Percentiles rank a stretch among this genome's conserved stretches.
Evolutionary conservation across 495 filamentous ascomycete species (phyloP).

Genomic region (Penicillium alfredii): DNA sequence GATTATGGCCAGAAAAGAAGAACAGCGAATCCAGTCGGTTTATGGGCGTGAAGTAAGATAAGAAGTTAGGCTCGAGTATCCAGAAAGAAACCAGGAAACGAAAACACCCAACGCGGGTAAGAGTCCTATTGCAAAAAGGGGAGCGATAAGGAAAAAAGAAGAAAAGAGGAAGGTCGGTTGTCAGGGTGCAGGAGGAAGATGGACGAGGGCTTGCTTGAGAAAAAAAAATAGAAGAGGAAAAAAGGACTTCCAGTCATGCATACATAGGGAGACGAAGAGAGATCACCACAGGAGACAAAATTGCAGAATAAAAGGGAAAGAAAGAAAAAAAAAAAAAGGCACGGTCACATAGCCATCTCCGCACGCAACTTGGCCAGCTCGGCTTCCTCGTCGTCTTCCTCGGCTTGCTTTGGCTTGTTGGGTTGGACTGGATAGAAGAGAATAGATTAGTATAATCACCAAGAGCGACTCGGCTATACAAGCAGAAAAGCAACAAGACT

Average conservation of each 20-base stretch:
- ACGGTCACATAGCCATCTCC: constrained; percentile 84
- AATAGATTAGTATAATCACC: constrained; percentile 9
- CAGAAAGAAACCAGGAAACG: constrained; percentile 4
- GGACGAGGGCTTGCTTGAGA: constrained; percentile 16
- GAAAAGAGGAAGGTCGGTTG: too few relatives aligned
- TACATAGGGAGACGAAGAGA: constrained; percentile 2
- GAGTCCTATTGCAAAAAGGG: too few relatives aligned
- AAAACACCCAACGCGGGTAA: too few relatives aligned
- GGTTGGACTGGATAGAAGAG: constrained; percentile 7
- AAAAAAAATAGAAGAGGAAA: constrained; percentile 1
- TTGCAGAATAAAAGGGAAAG: background rate
- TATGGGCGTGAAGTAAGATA: too few relatives aligned
- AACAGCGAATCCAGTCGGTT: too few relatives aligned
- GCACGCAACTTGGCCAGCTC: constrained; percentile 91
- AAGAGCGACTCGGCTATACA: too few relatives aligned
- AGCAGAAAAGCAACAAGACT: constrained; percentile 32
- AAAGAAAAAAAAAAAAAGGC: constrained; percentile 1
- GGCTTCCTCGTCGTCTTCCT: constrained; percentile 89
- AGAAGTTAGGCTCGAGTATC: too few relatives aligned
- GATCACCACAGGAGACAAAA: constrained; percentile 1
- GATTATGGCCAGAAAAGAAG: too few relatives aligned
- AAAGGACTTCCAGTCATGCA: constrained; percentile 17
- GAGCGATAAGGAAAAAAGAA: constrained; percentile 1
- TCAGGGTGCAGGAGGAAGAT: constrained; percentile 9
- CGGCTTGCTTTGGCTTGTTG: constrained; percentile 50